These are phyloP conservation scores for Adansonia gregorii DNA, from an alignment of 441 rosid genomes.

Conservation along the genomic window DNA sequence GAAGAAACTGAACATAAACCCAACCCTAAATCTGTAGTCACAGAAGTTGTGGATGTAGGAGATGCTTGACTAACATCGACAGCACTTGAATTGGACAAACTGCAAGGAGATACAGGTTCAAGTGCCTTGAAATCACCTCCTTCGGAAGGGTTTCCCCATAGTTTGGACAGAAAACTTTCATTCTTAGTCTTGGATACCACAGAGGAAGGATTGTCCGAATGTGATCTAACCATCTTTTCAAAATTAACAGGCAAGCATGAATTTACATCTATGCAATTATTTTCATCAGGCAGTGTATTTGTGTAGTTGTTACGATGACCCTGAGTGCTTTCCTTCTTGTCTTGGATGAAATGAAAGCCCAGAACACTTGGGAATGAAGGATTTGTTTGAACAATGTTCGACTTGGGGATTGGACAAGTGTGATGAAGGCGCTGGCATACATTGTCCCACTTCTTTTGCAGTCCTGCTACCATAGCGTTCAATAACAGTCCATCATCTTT, in stretches of 20 bases:
- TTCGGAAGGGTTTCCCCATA: slow-evolving; percentile 41
- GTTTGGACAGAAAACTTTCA: slow-evolving; percentile 35
- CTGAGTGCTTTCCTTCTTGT: slow-evolving; percentile 35
- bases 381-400: slow-evolving; percentile 29
- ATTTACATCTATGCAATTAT: slow-evolving; percentile 28
- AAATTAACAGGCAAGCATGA: slow-evolving; percentile 31
- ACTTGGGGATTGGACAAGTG: slow-evolving; percentile 26
- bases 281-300: slow-evolving; percentile 24
- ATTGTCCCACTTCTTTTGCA: slow-evolving; percentile 53
- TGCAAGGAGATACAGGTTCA: slow-evolving; percentile 41
- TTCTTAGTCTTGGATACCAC: slow-evolving; percentile 30
- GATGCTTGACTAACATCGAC: slow-evolving; percentile 53
- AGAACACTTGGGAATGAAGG: slow-evolving; percentile 35
- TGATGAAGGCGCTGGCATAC: slow-evolving; percentile 49
- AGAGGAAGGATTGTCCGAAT: slow-evolving; percentile 28
- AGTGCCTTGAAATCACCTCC: slow-evolving; percentile 38
- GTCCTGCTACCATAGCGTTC: slow-evolving; percentile 39
- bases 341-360: slow-evolving; percentile 42
- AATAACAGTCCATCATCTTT: slow-evolving; percentile 50
- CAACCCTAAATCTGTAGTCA: slow-evolving; percentile 63
- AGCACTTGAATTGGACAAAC: slow-evolving; percentile 55
- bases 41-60: slow-evolving; percentile 57
- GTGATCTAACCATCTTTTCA: slow-evolving; percentile 32
- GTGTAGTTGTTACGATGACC: slow-evolving; percentile 27
- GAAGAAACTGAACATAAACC: slow-evolving; percentile 45